phyloP scores from a whole-genome alignment of 306 rosid genomes.

The Psophocarpus tetragonolobus region DNA sequence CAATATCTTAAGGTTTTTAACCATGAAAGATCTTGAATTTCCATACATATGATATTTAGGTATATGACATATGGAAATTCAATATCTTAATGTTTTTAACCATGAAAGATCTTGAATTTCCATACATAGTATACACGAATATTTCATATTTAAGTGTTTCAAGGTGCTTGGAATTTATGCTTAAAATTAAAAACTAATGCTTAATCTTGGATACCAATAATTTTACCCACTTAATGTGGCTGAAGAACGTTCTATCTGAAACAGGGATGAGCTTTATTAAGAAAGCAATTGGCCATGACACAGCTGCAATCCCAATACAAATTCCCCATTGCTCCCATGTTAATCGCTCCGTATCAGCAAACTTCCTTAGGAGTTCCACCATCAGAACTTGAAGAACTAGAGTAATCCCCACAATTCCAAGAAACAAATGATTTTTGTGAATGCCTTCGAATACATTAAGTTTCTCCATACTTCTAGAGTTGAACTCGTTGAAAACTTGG shows the following conservation, averaged over 20 bases:
- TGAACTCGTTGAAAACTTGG: slow-evolving; percentile 91
- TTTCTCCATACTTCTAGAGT: slow-evolving; percentile 82
- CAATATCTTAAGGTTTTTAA: slow-evolving; percentile 20
- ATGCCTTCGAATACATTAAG: slow-evolving; percentile 72
- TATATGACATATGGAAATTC: slow-evolving; percentile 22
- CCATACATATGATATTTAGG: background rate
- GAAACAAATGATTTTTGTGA: slow-evolving; percentile 59
- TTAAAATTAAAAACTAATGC: slow-evolving; percentile 15
- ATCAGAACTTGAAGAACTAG: slow-evolving; percentile 74
- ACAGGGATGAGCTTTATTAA: slow-evolving; percentile 65
- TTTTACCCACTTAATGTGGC: slow-evolving; percentile 36
- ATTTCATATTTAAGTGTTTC: background rate
- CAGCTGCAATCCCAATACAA: slow-evolving; percentile 58
- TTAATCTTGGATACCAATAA: slow-evolving; percentile 18
- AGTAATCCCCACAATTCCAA: slow-evolving; percentile 75
- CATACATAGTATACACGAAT: slow-evolving; percentile 14
- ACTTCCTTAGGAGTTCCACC: slow-evolving; percentile 85
- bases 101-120: slow-evolving; percentile 19
- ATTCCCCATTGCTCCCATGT: slow-evolving; percentile 66
- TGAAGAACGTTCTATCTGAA: slow-evolving; percentile 48
- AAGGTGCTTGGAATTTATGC: background rate
- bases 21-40: slow-evolving; percentile 15
- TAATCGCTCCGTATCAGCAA: slow-evolving; percentile 73
- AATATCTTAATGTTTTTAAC: slow-evolving; percentile 11
- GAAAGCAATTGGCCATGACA: slow-evolving; percentile 89